A percentile compares a stretch with the other conserved stretches of the same genome.
These are phyloP conservation scores for Talaromyces sp. DNA, from an alignment of 2,329 filamentous ascomycete species.

Conservation along the genomic window DNA sequence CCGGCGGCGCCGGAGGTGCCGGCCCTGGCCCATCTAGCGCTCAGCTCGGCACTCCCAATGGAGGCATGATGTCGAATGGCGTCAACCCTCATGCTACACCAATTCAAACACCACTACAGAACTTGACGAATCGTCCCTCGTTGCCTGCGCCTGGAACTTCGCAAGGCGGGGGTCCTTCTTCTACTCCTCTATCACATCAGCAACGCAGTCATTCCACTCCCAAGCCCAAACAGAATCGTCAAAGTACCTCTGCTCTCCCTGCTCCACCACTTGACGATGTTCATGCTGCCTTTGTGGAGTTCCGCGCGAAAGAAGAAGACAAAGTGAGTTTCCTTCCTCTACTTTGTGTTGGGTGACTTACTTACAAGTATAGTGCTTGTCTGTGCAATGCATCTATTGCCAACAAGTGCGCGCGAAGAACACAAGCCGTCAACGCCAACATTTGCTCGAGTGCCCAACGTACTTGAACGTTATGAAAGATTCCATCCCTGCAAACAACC, in stretches of 20 bases:
- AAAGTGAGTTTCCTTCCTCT: conserved; percentile 31
- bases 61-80: conserved; percentile 44
- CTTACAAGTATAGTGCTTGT: conserved; percentile 38
- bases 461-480: conserved; percentile 54
- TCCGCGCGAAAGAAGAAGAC: conserved; percentile 47
- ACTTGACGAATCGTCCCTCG: conserved; percentile 38
- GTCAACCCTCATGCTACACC: conserved; percentile 42
- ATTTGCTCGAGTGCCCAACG: conserved; percentile 48
- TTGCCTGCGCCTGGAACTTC: conserved; percentile 39
- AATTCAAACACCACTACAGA: conserved; percentile 42
- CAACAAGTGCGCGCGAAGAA: conserved; percentile 51
- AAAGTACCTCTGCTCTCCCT: conserved; percentile 40
- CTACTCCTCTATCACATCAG: conserved; percentile 29
- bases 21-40: conserved; percentile 29
- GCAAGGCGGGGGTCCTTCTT: conserved; percentile 28
- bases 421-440: conserved; percentile 49
- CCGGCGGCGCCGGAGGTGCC: conserved; percentile 32
- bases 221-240: conserved; percentile 28
- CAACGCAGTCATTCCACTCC: conserved; percentile 29
- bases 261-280: conserved; percentile 49
- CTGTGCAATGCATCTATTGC: conserved; percentile 51
- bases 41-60: conserved; percentile 42
- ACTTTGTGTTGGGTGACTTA: conserved; percentile 5
- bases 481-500: conserved; percentile 50
- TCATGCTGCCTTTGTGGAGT: conserved; percentile 49